Conservation (phyloP, 1,139 yeast genomes). For the Suhomyces kunorum region DNA sequence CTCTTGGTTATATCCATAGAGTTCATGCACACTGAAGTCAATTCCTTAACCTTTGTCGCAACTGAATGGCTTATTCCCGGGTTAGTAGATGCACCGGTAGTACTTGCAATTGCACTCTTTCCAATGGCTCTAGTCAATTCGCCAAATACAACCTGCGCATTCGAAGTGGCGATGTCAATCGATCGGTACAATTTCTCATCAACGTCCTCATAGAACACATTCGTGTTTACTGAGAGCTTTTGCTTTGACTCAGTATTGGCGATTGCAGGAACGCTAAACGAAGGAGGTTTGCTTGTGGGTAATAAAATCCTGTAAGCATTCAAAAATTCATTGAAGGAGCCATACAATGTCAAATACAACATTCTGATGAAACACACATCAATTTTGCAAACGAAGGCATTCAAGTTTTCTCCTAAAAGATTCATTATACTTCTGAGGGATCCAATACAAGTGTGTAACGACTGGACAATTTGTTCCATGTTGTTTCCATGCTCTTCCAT, state of each 20-base stretch:
- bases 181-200: slow-evolving; percentile 78
- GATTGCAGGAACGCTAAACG: slow-evolving; percentile 11
- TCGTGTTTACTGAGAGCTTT: slow-evolving; percentile 28
- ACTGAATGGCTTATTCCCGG: slow-evolving; percentile 40
- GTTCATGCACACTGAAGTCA: slow-evolving; percentile 73
- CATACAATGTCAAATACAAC: slow-evolving; percentile 68
- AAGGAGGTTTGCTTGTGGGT: slow-evolving; percentile 28
- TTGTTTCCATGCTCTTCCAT: slow-evolving; percentile 47
- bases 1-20: slow-evolving; percentile 80
- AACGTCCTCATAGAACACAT: slow-evolving; percentile 47
- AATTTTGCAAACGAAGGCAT: slow-evolving; percentile 51
- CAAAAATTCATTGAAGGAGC: slow-evolving; percentile 72
- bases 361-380: slow-evolving; percentile 74
- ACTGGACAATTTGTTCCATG: slow-evolving; percentile 30
- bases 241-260: slow-evolving; percentile 26
- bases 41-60: slow-evolving; percentile 69
- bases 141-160: slow-evolving; percentile 78
- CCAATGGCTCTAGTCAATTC: slow-evolving; percentile 78
- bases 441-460: slow-evolving; percentile 37
- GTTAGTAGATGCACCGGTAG: slow-evolving; percentile 25
- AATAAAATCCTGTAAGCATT: slow-evolving; percentile 66
- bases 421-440: slow-evolving; percentile 56
- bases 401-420: slow-evolving; percentile 49
- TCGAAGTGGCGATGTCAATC: slow-evolving; percentile 69
- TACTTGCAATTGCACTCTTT: slow-evolving; percentile 62